Base-by-base conservation (phyloP, 2,329 filamentous ascomycete genomes). In the Aspergillus amoenus region DNA sequence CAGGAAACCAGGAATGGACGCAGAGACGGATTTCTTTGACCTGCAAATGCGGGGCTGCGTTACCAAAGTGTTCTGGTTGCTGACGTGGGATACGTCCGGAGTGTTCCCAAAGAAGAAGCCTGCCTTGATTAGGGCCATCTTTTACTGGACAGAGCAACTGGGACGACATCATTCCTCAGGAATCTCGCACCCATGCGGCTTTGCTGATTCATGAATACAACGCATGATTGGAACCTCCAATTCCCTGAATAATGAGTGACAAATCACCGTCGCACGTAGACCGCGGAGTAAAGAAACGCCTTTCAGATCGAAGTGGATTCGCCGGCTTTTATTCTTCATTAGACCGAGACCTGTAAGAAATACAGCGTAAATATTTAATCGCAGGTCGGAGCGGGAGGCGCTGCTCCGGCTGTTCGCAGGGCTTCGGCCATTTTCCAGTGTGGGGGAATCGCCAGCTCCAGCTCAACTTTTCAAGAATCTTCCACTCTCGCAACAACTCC, bases 381-480 rank as follows among this genome's bases (percentile, higher is more conserved):
- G 27, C 34, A 37, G 13, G 45, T 32, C 30, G 48, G 37, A 30
- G n/a, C 40, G 49, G 40, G 32, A 24, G 7, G n/a, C 17, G 17
- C 34, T 40, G 39, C 12, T 18, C 17, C 37, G 24, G 24, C 49
- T 42, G 17, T 30, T 30, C 27, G 46, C 46, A 22, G 8, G 24
- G 27, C 21, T 52, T 45, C 50, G 41, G 50, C 41, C 41, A 18
- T 39, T 37, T 53, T 53, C 42, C 18, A 40, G 46, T 53, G 50
- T 53, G 51, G 51, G 51, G 51, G 51, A 44, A 44, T 37, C n/a
- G 7, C 21, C 22, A 53, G 12, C 9, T 30, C 27, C 27, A 13
- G 15, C 27, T 34, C 27, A 21, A n/a, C 11, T 13, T 37, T 34
- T 48, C n/a, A 37, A 48, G 15, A 32, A 37, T 50, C 34, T 9